Base-by-base conservation (phyloP, 495 filamentous ascomycete species). In the Aspergillus avenaceus region DNA sequence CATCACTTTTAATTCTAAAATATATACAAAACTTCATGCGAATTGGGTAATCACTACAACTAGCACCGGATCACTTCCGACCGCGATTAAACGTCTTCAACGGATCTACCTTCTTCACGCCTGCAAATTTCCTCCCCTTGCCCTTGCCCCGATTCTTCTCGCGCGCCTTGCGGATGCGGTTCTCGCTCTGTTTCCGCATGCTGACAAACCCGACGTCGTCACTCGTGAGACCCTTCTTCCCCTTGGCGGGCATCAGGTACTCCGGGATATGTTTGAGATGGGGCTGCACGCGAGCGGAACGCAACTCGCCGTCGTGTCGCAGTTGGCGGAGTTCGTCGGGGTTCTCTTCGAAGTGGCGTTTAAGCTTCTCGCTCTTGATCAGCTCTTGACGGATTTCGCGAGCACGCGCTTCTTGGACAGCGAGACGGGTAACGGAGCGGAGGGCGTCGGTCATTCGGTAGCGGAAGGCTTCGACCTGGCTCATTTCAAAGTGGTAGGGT, bases 231-330 rank as follows among this genome's bases (percentile, higher is more conserved):
- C 74, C 85, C 55, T 82, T 82, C 58, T 80, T 84, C 0, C 87
- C 90, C 54, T 87, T 90, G 19, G 75, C 78, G 0, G 93, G 93
- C 59, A 99, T 77, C 40, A 99, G 69, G 69, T 99, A 99, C 21
- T 95, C 90, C 0, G 93, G 93, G 2, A 99, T 88, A 72, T 97
- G 91, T 68, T 88, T 95, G 49, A 99, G 69, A 76, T 99, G 95
- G 9, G 85, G 77, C 69, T 96, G 90, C 24, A 91, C 77, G 54
- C 87, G 76, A 4, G 87, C 86, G 18, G 84, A 77, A 52, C 89
- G 83, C 37, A 93, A 69, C 66, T 96, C 93, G 8, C 84, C 86
- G 63, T 99, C 95, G 62, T 99, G 93, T 23, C 93, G 78, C 44
- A 99, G 74, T 62, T 93, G 87, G 18, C 84, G 78, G 34, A 97